Evolutionary conservation across 768 basidiomycete genomes (phyloP), one percentile per base, ranked within the genome.

Genomic region (Hypholoma sublateritium): DNA sequence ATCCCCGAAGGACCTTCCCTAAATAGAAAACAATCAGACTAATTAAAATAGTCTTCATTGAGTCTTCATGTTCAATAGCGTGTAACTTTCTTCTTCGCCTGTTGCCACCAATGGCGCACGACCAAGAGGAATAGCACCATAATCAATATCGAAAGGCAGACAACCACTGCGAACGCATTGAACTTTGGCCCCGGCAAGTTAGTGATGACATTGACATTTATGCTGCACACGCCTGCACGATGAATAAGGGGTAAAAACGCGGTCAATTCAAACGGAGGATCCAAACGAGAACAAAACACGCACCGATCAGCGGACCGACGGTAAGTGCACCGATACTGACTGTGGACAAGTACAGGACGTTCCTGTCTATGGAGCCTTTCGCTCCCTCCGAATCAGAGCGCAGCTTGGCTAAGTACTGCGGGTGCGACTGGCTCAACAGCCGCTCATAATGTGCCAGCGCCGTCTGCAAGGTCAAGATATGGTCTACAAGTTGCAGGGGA

Each of bases 381-480:
- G 85, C 80, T 34, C 77, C 74, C 5, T 81, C 78, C 35, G 85
- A 81, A 14, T 80, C 79, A 1, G 87, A 73, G 6, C 86, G 81
- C 5, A 98, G 80, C 53, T 93, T 87, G 12, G 87, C 83, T 5
- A 95, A 75, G 69, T 95, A 95, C 1, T 86, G 86, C 0, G 93
- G 93, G 63, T 95, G 92, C 16, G 90, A 89, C 62, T 95, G 88
- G 60, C 88, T 87, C 48, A 98, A 78, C 73, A 94, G 88, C 28
- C 88, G 88, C 67, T 98, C 94, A 72, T 91, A 93, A 70, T 96
- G 89, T 11, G 75, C 79, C 55, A 98, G 80, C 1, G 91, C 83
- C 64, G 92, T 88, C 65, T 95, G 92, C 55, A 98, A 75, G 2
- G 91, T 86, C 21, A 95, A 70, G 62, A 97, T 93, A 68, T 98